These are phyloP conservation scores for Blechomonas ayalai DNA, from an alignment of 208 protist genomes.

Conservation along the genomic window DNA sequence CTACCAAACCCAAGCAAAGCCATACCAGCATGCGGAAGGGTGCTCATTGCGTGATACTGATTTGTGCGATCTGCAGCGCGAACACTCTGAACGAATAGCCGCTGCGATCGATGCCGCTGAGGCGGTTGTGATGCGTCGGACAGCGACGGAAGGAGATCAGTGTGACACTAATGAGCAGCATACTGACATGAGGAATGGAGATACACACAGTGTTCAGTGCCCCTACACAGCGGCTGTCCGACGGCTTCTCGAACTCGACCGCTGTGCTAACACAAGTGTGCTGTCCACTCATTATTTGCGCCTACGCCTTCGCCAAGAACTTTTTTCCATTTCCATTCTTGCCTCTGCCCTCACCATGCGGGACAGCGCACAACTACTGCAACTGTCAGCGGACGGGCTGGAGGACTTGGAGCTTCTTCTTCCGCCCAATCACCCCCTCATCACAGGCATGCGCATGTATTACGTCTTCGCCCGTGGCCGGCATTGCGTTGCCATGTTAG, in stretches of 20 bases:
- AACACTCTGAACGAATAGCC: too few relatives aligned
- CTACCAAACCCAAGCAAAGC: too few relatives aligned
- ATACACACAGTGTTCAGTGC: too few relatives aligned
- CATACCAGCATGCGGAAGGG: too few relatives aligned
- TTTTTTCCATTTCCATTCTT: constrained; percentile 27
- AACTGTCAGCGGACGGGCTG: constrained; percentile 33
- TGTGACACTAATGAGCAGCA: too few relatives aligned
- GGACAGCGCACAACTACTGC: constrained; percentile 27
- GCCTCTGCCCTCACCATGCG: constrained; percentile 14
- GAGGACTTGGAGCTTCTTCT: constrained; percentile 51
- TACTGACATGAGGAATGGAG: too few relatives aligned
- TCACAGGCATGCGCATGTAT: constrained; percentile 63
- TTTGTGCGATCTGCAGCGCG: too few relatives aligned
- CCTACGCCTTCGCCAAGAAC: constrained; percentile 32
- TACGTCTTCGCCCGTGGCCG: constrained; percentile 50
- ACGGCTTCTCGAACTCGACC: constrained; percentile 39
- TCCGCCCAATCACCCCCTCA: constrained; percentile 34
- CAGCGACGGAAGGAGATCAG: too few relatives aligned
- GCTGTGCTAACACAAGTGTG: constrained; percentile 12
- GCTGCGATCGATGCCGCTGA: too few relatives aligned
- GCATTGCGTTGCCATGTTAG: constrained; percentile 20
- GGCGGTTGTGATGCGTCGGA: too few relatives aligned
- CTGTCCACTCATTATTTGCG: constrained; percentile 48
- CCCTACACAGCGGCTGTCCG: too few relatives aligned
- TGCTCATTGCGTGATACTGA: too few relatives aligned